These are phyloP conservation scores for Citrus inodora DNA, from an alignment of 345 rosid genomes.

Conservation along the genomic window DNA sequence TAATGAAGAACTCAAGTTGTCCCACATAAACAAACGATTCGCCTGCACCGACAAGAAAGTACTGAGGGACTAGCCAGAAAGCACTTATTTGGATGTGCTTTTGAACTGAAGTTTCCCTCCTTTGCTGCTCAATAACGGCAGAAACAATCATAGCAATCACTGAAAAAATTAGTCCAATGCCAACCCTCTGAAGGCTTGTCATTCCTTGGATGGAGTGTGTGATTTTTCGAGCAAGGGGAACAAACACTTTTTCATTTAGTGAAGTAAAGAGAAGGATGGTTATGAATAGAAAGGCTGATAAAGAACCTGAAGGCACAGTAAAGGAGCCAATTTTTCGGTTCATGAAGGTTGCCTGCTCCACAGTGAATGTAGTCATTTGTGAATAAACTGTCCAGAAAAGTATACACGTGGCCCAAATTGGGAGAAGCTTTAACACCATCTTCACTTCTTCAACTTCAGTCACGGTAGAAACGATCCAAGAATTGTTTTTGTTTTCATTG, in stretches of 20 bases:
- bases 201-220: slow-evolving; percentile 60
- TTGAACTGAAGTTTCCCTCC: slow-evolving; percentile 38
- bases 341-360: slow-evolving; percentile 83
- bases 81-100: slow-evolving; percentile 42
- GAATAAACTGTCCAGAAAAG: slow-evolving; percentile 94
- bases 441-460: slow-evolving; percentile 88
- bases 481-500: slow-evolving; percentile 30
- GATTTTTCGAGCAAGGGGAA: slow-evolving; percentile 58
- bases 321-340: slow-evolving; percentile 53
- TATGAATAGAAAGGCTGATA: slow-evolving; percentile 61
- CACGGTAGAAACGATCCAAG: slow-evolving; percentile 67
- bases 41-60: slow-evolving; percentile 83
- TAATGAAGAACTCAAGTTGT: slow-evolving; percentile 88
- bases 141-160: slow-evolving; percentile 63
- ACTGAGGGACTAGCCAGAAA: slow-evolving; percentile 80
- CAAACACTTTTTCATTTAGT: slow-evolving; percentile 65
- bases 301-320: slow-evolving; percentile 59
- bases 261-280: slow-evolving; percentile 83
- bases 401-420: slow-evolving; percentile 87
- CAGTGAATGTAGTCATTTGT: slow-evolving; percentile 88
- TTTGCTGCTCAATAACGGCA: slow-evolving; percentile 56
- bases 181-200: slow-evolving; percentile 91
- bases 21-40: slow-evolving; percentile 93
- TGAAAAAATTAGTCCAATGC: slow-evolving; percentile 66
- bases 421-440: slow-evolving; percentile 66